phyloP scores from a whole-genome alignment of 352 stramenopile genomes.

The Blastocystis sp. region DNA sequence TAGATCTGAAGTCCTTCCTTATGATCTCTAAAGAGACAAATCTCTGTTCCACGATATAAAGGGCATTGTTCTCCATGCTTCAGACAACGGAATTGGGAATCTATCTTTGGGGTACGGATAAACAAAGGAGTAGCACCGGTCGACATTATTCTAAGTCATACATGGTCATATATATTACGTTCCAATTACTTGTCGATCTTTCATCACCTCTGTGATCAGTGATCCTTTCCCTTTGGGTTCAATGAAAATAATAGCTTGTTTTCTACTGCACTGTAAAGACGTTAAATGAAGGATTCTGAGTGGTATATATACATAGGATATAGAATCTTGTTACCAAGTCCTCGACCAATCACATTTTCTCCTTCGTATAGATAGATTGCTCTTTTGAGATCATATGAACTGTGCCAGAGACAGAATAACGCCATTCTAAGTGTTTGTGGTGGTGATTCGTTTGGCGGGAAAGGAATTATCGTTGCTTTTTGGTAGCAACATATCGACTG shows the following conservation, averaged over 20 bases:
- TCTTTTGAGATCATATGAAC: neutral
- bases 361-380: neutral
- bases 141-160: neutral
- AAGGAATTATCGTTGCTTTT: neutral
- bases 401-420: neutral
- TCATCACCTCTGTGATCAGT: constrained; percentile 8
- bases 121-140: neutral
- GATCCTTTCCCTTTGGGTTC: neutral
- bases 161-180: neutral
- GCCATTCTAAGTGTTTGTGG: neutral
- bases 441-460: neutral
- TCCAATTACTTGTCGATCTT: constrained; percentile 11
- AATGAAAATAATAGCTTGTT: constrained; percentile 12
- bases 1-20: constrained; percentile 39
- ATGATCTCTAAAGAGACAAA: constrained; percentile 34
- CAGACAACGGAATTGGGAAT: neutral
- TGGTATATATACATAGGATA: neutral
- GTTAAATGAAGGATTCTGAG: neutral
- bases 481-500: neutral
- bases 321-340: neutral
- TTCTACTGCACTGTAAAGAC: constrained; percentile 33
- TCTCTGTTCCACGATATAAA: neutral
- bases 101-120: neutral
- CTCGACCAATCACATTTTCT: constrained; percentile 26
- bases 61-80: neutral